Conservation (phyloP, 495 filamentous ascomycete genomes). For the Filosporella fistucella region DNA sequence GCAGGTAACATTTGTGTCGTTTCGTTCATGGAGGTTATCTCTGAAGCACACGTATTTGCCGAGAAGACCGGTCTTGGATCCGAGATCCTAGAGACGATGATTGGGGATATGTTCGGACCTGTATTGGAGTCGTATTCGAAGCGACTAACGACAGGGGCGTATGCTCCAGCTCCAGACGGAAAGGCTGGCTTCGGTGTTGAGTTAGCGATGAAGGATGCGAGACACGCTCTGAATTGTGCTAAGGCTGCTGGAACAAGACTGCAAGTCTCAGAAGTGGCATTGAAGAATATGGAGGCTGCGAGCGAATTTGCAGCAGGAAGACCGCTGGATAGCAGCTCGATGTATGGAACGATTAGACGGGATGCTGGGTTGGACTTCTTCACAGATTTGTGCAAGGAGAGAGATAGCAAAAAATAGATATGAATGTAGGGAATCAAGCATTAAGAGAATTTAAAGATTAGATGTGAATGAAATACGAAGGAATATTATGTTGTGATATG, state of each 20-base stretch:
- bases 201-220: constrained; percentile 41
- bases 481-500: too few relatives aligned
- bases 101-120: constrained; percentile 46
- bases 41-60: constrained; percentile 50
- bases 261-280: constrained; percentile 16
- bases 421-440: neutral
- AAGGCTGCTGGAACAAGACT: constrained; percentile 12
- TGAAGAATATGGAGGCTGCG: constrained; percentile 10
- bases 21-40: constrained; percentile 36
- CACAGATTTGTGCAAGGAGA: constrained; percentile 15
- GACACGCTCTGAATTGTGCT: constrained; percentile 12
- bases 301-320: constrained; percentile 10
- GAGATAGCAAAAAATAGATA: constrained; percentile 5
- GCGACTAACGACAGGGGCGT: constrained; percentile 26
- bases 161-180: constrained; percentile 37
- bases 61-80: constrained; percentile 50
- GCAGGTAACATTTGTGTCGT: constrained; percentile 5
- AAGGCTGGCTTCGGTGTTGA: constrained; percentile 42
- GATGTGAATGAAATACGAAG: neutral
- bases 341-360: constrained; percentile 21
- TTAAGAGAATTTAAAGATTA: neutral
- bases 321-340: constrained; percentile 20
- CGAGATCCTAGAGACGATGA: constrained; percentile 42
- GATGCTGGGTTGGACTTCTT: constrained; percentile 22
- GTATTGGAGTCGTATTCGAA: constrained; percentile 45